phyloP scores from a whole-genome alignment of 768 basidiomycete species.

The Strobilomyces confusus region DNA sequence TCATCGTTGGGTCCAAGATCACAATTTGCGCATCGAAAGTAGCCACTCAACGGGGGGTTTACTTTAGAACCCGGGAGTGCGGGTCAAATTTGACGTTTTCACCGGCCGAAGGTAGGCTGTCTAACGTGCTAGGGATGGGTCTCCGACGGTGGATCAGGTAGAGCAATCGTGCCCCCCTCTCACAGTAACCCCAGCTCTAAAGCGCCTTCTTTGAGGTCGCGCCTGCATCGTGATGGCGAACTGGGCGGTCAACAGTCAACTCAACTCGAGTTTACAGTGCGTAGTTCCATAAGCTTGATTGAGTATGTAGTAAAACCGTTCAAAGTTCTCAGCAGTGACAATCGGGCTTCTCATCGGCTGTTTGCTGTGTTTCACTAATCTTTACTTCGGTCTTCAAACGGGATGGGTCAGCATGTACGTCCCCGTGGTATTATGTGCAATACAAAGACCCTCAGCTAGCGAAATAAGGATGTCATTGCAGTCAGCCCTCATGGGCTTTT shows the following conservation, averaged over 20 bases:
- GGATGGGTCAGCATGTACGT: conserved; percentile 86
- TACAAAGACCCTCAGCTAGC: neutral
- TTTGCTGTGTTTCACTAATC: conserved; percentile 87
- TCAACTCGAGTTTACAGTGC: conserved; percentile 31
- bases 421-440: neutral
- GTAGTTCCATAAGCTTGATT: neutral
- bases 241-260: neutral
- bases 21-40: neutral
- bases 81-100: neutral
- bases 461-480: conserved; percentile 86
- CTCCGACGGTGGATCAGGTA: conserved; percentile 25
- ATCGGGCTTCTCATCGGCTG: conserved; percentile 83
- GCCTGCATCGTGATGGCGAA: neutral
- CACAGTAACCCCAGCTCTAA: neutral
- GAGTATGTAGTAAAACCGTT: neutral
- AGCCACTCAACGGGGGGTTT: neutral
- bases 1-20: no score
- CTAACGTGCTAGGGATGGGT: conserved; percentile 6
- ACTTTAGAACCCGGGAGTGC: neutral
- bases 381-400: conserved; percentile 83
- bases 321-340: conserved; percentile 52
- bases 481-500: conserved; percentile 88
- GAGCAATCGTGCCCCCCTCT: neutral
- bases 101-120: neutral
- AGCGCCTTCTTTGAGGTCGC: conserved; percentile 1